These are phyloP conservation scores for Pyracantha coccinea DNA, from an alignment of 331 rosid genomes.

Conservation along the genomic window DNA sequence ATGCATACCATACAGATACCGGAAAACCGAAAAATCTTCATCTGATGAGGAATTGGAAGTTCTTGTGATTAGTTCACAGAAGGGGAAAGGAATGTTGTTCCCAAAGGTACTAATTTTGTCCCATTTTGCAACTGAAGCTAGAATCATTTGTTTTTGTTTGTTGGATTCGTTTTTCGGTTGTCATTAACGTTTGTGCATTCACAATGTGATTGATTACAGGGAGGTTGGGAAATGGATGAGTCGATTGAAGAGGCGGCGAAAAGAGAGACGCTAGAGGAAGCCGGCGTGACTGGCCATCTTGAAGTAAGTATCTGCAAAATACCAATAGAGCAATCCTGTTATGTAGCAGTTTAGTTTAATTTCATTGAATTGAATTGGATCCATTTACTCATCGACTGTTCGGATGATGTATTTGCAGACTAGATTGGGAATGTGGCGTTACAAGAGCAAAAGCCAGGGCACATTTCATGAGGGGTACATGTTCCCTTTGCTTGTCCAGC, in stretches of 20 bases:
- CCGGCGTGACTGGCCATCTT: constrained; percentile 70
- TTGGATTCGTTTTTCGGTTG: neutral
- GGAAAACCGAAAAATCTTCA: neutral
- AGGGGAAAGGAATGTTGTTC: constrained; percentile 75
- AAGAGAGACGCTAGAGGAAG: constrained; percentile 88
- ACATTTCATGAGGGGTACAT: constrained; percentile 53
- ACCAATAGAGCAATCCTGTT: neutral
- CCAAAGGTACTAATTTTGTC: constrained; percentile 54
- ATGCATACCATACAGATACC: constrained; percentile 85
- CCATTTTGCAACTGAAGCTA: neutral
- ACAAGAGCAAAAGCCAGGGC: constrained; percentile 73
- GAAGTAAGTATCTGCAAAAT: constrained; percentile 44
- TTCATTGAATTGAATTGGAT: neutral
- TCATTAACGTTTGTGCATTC: neutral
- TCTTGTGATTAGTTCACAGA: constrained; percentile 85
- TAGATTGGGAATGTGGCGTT: constrained; percentile 59
- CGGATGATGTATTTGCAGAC: constrained; percentile 37
- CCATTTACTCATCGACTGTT: constrained; percentile 19
- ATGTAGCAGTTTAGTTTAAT: neutral
- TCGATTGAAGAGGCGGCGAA: constrained; percentile 69
- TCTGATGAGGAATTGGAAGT: constrained; percentile 53
- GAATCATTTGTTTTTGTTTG: neutral
- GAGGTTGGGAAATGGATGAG: constrained; percentile 95
- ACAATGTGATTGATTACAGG: constrained; percentile 35
- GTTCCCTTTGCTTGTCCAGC: constrained; percentile 68